Evolutionary conservation across 139 green algal genomes (phyloP), one percentile per base, ranked within the genome.

Genomic region (Astrephomene gubernaculifera): DNA sequence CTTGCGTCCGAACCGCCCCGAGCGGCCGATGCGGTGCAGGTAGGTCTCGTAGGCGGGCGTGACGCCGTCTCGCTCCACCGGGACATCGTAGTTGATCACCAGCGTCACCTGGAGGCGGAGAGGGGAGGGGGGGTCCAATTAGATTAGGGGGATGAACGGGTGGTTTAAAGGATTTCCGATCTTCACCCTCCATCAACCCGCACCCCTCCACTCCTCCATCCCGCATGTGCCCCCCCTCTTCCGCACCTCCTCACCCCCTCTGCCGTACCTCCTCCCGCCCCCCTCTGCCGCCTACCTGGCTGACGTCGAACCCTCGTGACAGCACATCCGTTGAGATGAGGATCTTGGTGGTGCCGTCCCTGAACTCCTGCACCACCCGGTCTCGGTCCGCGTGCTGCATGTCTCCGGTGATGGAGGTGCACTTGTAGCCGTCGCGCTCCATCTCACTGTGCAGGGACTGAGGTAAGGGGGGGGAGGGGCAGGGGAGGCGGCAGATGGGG

Each of bases 51-150:
- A 99, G 41, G 93, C 94, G 41, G 97, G 97, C 27, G 83, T 94
- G 41, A 79, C 81, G 39, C 88, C n/a, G 87, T 97, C 92, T 3
- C 93, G 89, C 87, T 99, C 94, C 67, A 96, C 90, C 0, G 98
- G 98, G 69, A 98, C 88, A 76, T 99, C 95, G 87, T 96, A 99
- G 92, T 99, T 99, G 79, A 99, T 94, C 25, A 99, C 98, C 70
- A 99, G 94, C 4, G 97, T 99, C 49, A 99, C 96, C 94, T 98
- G 90, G 31, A 71, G 61, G 7, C 4, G 39, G 41, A n/a, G 10
- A 38, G 72, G 17, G 33, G 12, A 9, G 44, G 9, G 64, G 6
- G 38, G 67, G 22, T 36, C 31, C 2, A 17, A 38, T 5, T 45
- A 45, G 7, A 21, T 45, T 6, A 5, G n/a, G n/a, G n/a, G n/a